Base-by-base conservation (phyloP, 305 asterid genomes). In the Caryopteris hybrid region DNA sequence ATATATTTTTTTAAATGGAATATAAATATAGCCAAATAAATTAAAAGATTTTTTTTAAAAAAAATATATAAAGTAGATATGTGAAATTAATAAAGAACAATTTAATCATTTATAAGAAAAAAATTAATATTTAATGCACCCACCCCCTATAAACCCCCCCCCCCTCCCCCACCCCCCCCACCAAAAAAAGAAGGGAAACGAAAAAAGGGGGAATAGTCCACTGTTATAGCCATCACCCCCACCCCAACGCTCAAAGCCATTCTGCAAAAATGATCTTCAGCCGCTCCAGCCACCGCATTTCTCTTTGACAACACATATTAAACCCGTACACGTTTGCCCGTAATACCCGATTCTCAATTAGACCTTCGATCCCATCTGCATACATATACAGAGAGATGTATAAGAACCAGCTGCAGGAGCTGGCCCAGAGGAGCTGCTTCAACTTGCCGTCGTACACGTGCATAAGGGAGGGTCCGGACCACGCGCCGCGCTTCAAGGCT, bases 381-480 rank as follows among this genome's bases (percentile, higher is more conserved):
- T 5, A 27, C 14, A 12, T 25, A 47, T 52, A 66, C 43, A 52
- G 33, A 68, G 67, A 74, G 63, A 74, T 74, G 75, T 74, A 74
- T 69, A 74, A 74, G 75, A 74, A 74, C 66, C 79, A 74, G 71
- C 66, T 74, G 60, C 79, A 74, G 75, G 79, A 74, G 67, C 51
- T 74, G 31, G 78, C 78, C 66, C 78, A 74, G 66, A 74, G 78
- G 61, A 74, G 79, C 74, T 74, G 79, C 79, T 74, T 74, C 75
- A 74, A 69, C 68, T 14, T 74, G 21, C 79, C 79, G 1, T 74
- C 75, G 0, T 74, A 74, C 75, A 74, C 79, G 5, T 68, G 71
- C 68, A 20, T 74, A 14, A 36, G 79, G 36, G 79, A 74, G 13
- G 79, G 79, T 47, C 78, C 78, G 0, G 78, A 74, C 71, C 78